phyloP scores from a whole-genome alignment of 2,329 filamentous ascomycete genomes.

The Stagonosporopsis vannaccii region DNA sequence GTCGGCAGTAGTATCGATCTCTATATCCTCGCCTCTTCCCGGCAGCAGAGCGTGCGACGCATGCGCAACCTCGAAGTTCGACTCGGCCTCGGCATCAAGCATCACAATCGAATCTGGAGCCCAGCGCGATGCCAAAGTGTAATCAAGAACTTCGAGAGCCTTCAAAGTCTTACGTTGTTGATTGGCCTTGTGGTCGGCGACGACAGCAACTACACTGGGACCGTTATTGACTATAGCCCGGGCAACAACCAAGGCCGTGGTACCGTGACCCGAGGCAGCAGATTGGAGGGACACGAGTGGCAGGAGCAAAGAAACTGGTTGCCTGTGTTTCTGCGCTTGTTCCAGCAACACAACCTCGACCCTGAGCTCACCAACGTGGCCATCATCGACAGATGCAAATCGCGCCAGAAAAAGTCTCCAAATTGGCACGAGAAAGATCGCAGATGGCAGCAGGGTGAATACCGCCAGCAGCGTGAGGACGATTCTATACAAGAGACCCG shows the following conservation, averaged over 20 bases:
- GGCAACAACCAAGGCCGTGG: not conserved
- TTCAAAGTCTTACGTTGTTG: slow-evolving; percentile 1
- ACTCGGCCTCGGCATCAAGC: slow-evolving; percentile 9
- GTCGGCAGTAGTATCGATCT: slow-evolving; percentile 8
- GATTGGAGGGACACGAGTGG: not conserved
- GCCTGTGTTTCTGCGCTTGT: slow-evolving; percentile 6
- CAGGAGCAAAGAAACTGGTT: slow-evolving; percentile 1
- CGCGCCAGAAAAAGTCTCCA: not conserved
- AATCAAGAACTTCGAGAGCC: slow-evolving; percentile 5
- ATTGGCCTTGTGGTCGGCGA: slow-evolving; percentile 5
- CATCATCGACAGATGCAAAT: slow-evolving; percentile 1
- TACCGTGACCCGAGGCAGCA: not conserved
- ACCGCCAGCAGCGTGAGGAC: not conserved
- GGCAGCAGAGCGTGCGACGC: slow-evolving; percentile 9
- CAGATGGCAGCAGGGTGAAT: not conserved
- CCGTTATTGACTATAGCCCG: not conserved
- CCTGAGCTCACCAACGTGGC: not conserved
- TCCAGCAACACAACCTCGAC: slow-evolving; percentile 2
- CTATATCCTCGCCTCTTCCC: slow-evolving; percentile 11
- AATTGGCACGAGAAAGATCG: slow-evolving; percentile 4
- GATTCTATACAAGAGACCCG: not conserved
- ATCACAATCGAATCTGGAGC: slow-evolving; percentile 12
- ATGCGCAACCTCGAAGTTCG: slow-evolving; percentile 8
- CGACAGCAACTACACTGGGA: slow-evolving; percentile 12
- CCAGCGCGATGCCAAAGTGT: not conserved